A percentile compares a stretch with the other conserved stretches of the same genome.
phyloP scores from a whole-genome alignment of 768 basidiomycete species.

The Tylopilus rubrobrunneus region DNA sequence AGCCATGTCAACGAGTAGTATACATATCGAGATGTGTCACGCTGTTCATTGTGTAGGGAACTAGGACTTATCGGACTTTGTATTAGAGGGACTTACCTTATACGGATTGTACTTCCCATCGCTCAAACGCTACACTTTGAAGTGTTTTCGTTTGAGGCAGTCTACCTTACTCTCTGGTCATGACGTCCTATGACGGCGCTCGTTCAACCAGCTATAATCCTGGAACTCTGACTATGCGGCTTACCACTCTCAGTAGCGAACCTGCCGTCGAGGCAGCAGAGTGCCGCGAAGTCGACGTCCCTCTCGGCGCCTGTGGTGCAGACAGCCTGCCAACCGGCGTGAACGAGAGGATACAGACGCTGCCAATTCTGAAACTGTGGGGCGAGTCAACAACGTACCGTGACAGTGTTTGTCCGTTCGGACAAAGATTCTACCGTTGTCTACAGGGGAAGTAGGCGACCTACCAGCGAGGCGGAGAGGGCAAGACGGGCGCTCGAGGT shows the following conservation, averaged over 20 bases:
- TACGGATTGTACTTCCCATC: too few relatives aligned
- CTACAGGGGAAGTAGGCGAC: constrained; percentile 19
- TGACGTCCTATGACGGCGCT: too few relatives aligned
- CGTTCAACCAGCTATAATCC: too few relatives aligned
- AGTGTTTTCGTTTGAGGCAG: too few relatives aligned
- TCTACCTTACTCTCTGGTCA: too few relatives aligned
- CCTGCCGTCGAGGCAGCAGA: background rate
- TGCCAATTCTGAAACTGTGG: background rate
- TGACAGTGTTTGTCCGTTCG: background rate
- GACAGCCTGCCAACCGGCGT: background rate
- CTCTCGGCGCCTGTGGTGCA: background rate
- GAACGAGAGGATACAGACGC: background rate
- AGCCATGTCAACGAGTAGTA: too few relatives aligned
- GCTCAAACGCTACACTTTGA: too few relatives aligned
- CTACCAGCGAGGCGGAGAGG: constrained; percentile 14
- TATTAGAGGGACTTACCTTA: too few relatives aligned
- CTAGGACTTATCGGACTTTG: too few relatives aligned
- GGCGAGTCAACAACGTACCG: background rate
- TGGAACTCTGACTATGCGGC: too few relatives aligned
- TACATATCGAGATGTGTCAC: too few relatives aligned
- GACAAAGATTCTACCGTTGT: background rate
- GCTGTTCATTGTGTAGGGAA: too few relatives aligned
- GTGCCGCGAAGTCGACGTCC: background rate
- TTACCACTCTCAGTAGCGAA: background rate
- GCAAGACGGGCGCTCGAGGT: constrained; percentile 18